These are phyloP conservation scores for Blastomyces parvus DNA, from an alignment of 2,329 filamentous ascomycete species.

Conservation along the genomic window DNA sequence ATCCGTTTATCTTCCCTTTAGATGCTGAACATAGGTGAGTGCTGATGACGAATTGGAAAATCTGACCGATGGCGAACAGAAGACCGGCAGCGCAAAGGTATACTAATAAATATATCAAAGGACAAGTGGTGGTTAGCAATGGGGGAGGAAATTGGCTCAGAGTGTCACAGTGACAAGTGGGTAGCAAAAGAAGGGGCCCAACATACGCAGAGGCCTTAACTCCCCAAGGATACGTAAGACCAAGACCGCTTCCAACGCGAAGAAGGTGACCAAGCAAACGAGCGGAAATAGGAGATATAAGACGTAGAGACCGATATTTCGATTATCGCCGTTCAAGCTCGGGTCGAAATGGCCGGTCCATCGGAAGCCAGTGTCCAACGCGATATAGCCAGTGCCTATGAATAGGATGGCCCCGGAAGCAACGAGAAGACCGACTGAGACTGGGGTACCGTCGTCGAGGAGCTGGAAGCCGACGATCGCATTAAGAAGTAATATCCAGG, in stretches of 20 bases:
- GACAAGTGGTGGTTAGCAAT: background rate
- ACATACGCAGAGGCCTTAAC: constrained; percentile 71
- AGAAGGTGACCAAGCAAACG: constrained; percentile 80
- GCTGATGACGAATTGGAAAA: constrained; percentile 95
- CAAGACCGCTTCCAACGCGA: constrained; percentile 70
- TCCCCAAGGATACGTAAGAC: constrained; percentile 83
- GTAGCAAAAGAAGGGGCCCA: background rate
- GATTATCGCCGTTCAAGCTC: constrained; percentile 49
- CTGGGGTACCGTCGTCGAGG: constrained; percentile 79
- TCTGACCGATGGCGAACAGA: constrained; percentile 81
- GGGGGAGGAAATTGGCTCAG: background rate
- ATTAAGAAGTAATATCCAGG: constrained; percentile 87
- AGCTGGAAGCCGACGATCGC: constrained; percentile 87
- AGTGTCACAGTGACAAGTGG: background rate
- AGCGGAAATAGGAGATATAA: constrained; percentile 85
- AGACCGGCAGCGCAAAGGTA: constrained; percentile 66
- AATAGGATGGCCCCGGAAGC: constrained; percentile 64
- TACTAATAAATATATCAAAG: constrained; percentile 39
- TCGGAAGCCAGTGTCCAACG: constrained; percentile 78
- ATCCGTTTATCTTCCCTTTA: constrained; percentile 77
- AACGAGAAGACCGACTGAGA: constrained; percentile 68
- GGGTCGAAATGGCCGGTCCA: constrained; percentile 72
- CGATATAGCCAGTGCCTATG: constrained; percentile 88
- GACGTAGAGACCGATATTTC: constrained; percentile 80
- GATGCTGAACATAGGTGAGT: constrained; percentile 80